Evolutionary conservation across 805 yeast genomes (phyloP), one percentile per base, ranked within the genome.

Genomic region (Grigorovia transvaalensis): DNA sequence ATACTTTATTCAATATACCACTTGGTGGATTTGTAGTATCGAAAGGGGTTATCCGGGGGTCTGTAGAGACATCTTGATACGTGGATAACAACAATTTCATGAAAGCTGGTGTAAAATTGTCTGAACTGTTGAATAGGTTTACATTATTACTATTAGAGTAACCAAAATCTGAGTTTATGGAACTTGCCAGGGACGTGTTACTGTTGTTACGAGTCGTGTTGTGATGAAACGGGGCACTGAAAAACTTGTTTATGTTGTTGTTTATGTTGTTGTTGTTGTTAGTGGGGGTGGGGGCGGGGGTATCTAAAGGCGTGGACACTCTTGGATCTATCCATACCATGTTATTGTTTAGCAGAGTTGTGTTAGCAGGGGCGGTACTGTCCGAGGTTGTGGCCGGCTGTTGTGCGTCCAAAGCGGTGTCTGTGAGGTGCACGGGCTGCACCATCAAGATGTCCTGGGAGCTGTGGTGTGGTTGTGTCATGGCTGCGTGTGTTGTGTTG

Each of bases 41-140:
- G 60, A 84, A 84, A 0, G 90, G 90, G 0, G 90, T 83, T 8
- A 75, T 71, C 38, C 79, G 77, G 7, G 89, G 88, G 58, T 76
- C 79, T 47, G 72, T 72, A 15, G 77, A 74, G 51, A 77, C 71
- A 9, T 68, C 59, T 49, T 76, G 77, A 58, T 81, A 81, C 4
- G 73, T 69, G 43, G 71, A 71, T 57, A 73, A 59, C 23, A 82
- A 63, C 13, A 76, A 59, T 20, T 66, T 69, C 56, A 80, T 79
- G 55, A 79, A 79, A 6, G 55, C 60, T 4, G 62, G 63, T 1
- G 76, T 66, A 38, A 65, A 59, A 23, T 20, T 46, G 7, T 13
- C 20, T 13, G 17, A 12, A 50, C 35, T 20, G 12, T 35, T 6
- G 46, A 15, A n/a, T 41, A 29, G 35, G 30, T n/a, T 33, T 8